Evolutionary conservation across 2,329 filamentous ascomycete species (phyloP), one percentile per base, ranked within the genome.

Genomic region (Macrophomina phaseolina): DNA sequence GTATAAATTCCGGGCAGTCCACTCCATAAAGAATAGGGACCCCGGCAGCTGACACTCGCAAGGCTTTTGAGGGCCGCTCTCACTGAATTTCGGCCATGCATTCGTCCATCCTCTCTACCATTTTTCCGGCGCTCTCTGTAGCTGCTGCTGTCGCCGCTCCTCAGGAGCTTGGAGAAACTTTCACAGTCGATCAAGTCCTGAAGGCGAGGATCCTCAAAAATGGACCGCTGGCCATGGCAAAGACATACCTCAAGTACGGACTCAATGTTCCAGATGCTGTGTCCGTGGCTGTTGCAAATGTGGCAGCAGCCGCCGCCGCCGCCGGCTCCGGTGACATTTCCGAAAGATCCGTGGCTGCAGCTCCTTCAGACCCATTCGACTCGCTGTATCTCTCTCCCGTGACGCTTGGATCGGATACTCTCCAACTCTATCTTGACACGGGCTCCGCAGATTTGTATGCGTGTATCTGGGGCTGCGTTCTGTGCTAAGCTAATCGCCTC

Each of bases 401-500:
- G 53, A 83, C 81, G 2, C 81, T 93, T 68, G 91, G 90, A 49
- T 80, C 85, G 73, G 87, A 90, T 71, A 85, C 81, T 2, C 75
- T 92, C 69, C 84, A 87, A 67, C 75, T 93, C 67, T 89, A 92
- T 74, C 85, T 93, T 68, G 91, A 93, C 70, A 93, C 91, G 14
- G 90, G 83, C 68, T 90, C 82, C 69, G 83, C 88, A 49, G 89
- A 91, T 78, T 84, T 91, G 90, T 88, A 77, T 85, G 90, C 7
- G 16, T 45, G 8, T 87, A 46, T 90, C 89, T 79, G 16, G 58
- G 66, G 60, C 51, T 32, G 40, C 32, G n/a, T 0, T 63, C 16
- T n/a, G 16, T 16, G n/a, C 16, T 51, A 5, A 28, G 40, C 63
- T 65, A 12, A 58, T 45, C 9, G 12, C 16, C 6, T 9, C 18